Evolutionary conservation across 495 filamentous ascomycete species (phyloP).

Genomic region (Aspergillus bridgeri): DNA sequence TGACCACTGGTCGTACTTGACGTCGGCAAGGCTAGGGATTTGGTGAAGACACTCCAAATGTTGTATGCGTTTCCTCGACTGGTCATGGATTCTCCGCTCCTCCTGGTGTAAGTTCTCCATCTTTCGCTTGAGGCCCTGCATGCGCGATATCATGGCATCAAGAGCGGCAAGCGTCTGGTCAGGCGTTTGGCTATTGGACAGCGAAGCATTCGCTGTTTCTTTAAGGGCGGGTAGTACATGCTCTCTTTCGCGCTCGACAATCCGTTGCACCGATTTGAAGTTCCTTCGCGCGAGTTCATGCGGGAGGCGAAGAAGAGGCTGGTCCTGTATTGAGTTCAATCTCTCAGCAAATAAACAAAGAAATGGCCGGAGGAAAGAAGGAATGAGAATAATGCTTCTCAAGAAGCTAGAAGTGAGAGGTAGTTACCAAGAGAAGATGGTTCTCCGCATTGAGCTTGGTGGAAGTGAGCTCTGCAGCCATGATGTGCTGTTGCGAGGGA

Average conservation of each 20-base stretch:
- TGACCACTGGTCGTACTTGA: slow-evolving; percentile 92
- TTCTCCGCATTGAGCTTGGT: slow-evolving; percentile 71
- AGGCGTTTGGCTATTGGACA: slow-evolving; percentile 55
- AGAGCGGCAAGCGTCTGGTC: slow-evolving; percentile 71
- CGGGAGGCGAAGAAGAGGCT: slow-evolving; percentile 89
- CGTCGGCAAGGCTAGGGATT: slow-evolving; percentile 81
- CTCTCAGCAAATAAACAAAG: too few relatives aligned
- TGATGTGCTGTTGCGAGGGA: slow-evolving; percentile 12
- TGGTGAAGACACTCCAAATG: slow-evolving; percentile 77
- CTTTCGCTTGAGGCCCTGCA: slow-evolving; percentile 85
- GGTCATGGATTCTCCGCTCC: slow-evolving; percentile 66
- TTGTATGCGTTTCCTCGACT: slow-evolving; percentile 69
- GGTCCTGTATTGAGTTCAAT: slow-evolving; percentile 58
- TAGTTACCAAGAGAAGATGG: slow-evolving; percentile 64
- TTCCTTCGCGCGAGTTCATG: slow-evolving; percentile 89
- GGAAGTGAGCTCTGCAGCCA: slow-evolving; percentile 54
- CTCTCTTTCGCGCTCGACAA: slow-evolving; percentile 74
- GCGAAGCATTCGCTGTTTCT: slow-evolving; percentile 62
- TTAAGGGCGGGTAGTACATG: slow-evolving; percentile 66
- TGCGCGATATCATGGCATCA: slow-evolving; percentile 77
- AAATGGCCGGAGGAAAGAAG: too few relatives aligned
- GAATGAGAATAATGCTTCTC: not conserved
- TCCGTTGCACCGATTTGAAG: slow-evolving; percentile 81
- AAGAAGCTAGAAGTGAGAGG: slow-evolving; percentile 7
- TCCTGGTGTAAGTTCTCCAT: slow-evolving; percentile 73